These are phyloP conservation scores for Teratosphaeria viscida DNA, from an alignment of 2,329 filamentous ascomycete genomes.

Conservation along the genomic window DNA sequence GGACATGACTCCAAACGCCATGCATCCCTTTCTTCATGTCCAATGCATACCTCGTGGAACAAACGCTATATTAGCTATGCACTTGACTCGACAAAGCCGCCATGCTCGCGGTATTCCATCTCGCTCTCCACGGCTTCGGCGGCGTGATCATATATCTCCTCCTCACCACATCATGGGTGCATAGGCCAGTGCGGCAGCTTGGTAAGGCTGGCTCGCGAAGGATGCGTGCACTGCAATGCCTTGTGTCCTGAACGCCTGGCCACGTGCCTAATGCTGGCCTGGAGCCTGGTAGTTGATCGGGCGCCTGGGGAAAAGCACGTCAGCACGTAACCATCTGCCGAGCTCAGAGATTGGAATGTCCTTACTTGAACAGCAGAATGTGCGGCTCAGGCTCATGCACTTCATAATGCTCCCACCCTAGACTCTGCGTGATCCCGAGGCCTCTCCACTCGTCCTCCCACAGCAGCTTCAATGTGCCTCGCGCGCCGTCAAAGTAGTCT, in stretches of 20 bases:
- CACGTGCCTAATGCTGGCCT: neutral
- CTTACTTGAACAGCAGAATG: constrained; percentile 96
- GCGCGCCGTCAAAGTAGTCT: constrained; percentile 80
- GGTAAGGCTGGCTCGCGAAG: neutral
- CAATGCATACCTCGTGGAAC: neutral
- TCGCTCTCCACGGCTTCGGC: neutral
- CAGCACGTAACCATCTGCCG: neutral
- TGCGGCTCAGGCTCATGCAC: constrained; percentile 98
- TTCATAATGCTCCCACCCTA: constrained; percentile 99
- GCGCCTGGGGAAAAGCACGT: constrained; percentile 43
- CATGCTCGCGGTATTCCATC: neutral
- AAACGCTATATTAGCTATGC: neutral
- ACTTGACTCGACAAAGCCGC: neutral
- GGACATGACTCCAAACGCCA: neutral
- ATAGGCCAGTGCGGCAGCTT: neutral
- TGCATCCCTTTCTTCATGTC: neutral
- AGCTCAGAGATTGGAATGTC: constrained; percentile 10
- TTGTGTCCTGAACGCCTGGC: neutral
- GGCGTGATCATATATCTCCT: neutral
- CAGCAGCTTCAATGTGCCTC: constrained; percentile 87
- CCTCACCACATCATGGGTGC: neutral
- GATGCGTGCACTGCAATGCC: neutral
- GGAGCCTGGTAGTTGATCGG: constrained; percentile 65
- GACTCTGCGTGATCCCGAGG: constrained; percentile 93
- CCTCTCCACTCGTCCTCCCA: constrained; percentile 99